Evolutionary conservation across 2,329 filamentous ascomycete species (phyloP), one percentile per base, ranked within the genome.

Genomic region (Rutstroemia sydowiana): DNA sequence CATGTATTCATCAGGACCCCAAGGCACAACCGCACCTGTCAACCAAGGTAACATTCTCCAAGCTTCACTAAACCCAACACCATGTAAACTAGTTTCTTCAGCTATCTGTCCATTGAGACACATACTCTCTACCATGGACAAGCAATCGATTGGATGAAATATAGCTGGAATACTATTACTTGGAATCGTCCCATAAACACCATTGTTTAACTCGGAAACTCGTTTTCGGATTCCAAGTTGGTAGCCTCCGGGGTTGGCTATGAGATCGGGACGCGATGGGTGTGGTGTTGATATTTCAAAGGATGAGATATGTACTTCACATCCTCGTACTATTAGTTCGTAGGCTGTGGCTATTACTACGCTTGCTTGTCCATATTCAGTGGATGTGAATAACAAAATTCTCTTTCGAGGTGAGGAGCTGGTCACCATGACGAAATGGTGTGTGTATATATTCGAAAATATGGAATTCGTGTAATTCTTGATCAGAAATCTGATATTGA

Each of bases 311-410:
- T 76, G 73, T 6, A 76, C 60, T 31, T 72, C 65, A 26, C 71
- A 64, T 13, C 69, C 53, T 2, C 66, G 64, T 5, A 66, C 61
- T 3, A 63, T 40, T 18, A 52, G 49, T 14, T 72, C 72, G 32
- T 71, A 65, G 3, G 65, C 65, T 0, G 70, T 67, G 6, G 73
- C 73, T 6, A 77, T 55, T 32, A 73, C 66, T 21, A 75, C 69
- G 57, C 74, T 76, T 16, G 71, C 69, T 51, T 75, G 70, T 3
- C 74, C 74, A 53, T 69, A 67, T 51, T 76, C 74, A 46, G 67
- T 65, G 57, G 71, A 74, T 3, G 73, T 71, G 37, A 76, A 57
- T 39, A 76, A 68, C 1, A 76, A 61, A 8, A 73, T 63, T 43
- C 47, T 51, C n/a, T n/a, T n/a, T n/a, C n/a, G n/a, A n/a, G n/a